A percentile compares a stretch with the other conserved stretches of the same genome.
Conservation (phyloP, 371 early-diverging fungal species). For the Apophysomyces ossiformis region DNA sequence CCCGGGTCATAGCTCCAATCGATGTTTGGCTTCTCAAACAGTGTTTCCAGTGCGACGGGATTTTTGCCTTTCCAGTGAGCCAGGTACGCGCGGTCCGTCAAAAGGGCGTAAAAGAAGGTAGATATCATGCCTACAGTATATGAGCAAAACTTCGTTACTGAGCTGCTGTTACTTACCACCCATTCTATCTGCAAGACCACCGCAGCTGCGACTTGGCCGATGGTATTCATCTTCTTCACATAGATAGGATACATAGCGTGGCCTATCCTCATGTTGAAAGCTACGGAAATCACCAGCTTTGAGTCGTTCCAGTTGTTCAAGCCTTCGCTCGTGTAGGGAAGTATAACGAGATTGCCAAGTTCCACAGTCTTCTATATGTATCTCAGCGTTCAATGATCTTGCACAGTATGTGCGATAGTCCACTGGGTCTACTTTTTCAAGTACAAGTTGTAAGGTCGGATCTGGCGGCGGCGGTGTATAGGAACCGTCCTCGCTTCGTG, state of each 20-base stretch:
- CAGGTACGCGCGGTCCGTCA: conserved; percentile 48
- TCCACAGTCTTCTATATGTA: conserved; percentile 43
- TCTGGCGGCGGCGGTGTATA: conserved; percentile 55
- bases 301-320: conserved; percentile 35
- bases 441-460: conserved; percentile 32
- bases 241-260: conserved; percentile 46
- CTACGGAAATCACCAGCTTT: conserved; percentile 35
- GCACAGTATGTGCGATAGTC: conserved; percentile 47
- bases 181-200: conserved; percentile 57
- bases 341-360: conserved; percentile 48
- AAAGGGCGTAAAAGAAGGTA: conserved; percentile 51
- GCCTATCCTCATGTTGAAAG: conserved; percentile 26
- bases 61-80: conserved; percentile 43
- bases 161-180: conserved; percentile 32
- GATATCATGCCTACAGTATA: conserved; percentile 50
- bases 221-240: conserved; percentile 44
- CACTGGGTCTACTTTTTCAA: conserved; percentile 29
- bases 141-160: not conserved
- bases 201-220: conserved; percentile 51
- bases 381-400: conserved; percentile 23
- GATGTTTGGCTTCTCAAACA: conserved; percentile 49
- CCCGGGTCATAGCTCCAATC: conserved; percentile 49
- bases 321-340: conserved; percentile 36
- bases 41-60: conserved; percentile 43
- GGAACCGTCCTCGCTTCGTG: conserved; percentile 34